A percentile compares a stretch with the other conserved stretches of the same genome.
phyloP scores from a whole-genome alignment of 2,329 filamentous ascomycete species.

The Colletotrichum agaves region DNA sequence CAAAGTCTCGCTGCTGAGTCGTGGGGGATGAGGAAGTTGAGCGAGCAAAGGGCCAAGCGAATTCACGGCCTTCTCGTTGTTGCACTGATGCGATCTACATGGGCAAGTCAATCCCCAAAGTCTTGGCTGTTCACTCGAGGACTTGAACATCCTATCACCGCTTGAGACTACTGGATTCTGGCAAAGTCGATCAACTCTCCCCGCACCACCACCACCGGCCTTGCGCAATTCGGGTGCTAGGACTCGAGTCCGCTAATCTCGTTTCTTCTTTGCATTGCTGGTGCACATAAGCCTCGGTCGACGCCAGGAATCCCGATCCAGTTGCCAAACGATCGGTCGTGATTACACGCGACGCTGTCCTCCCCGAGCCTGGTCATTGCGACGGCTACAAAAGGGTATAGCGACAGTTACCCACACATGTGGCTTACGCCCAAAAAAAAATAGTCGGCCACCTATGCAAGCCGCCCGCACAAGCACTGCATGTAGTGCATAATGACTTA shows the following conservation, averaged over 20 bases:
- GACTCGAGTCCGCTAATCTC: not conserved
- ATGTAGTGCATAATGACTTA: too few species aligned
- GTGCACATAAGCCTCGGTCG: slow-evolving; percentile 12
- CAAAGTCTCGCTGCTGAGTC: slow-evolving; percentile 29
- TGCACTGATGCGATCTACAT: slow-evolving; percentile 20
- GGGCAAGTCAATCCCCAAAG: slow-evolving; percentile 9
- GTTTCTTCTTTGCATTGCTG: not conserved
- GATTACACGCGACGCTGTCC: slow-evolving; percentile 16
- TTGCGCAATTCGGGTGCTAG: not conserved
- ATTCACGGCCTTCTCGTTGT: slow-evolving; percentile 1
- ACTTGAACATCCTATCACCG: not conserved
- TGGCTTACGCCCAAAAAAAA: too few species aligned
- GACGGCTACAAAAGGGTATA: too few species aligned
- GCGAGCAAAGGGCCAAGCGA: slow-evolving; percentile 20
- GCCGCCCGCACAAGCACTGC: too few species aligned
- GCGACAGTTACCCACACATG: too few species aligned
- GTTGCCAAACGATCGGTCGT: slow-evolving; percentile 21
- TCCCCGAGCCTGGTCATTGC: too few species aligned
- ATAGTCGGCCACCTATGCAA: too few species aligned
- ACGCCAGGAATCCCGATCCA: slow-evolving; percentile 24
- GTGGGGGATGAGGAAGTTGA: slow-evolving; percentile 14
- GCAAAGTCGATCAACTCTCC: slow-evolving; percentile 2
- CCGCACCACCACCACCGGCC: not conserved
- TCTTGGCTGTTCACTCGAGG: slow-evolving; percentile 21
- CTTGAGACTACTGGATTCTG: not conserved